phyloP scores from a whole-genome alignment of 352 stramenopile genomes.

The Pythium coloratum region DNA sequence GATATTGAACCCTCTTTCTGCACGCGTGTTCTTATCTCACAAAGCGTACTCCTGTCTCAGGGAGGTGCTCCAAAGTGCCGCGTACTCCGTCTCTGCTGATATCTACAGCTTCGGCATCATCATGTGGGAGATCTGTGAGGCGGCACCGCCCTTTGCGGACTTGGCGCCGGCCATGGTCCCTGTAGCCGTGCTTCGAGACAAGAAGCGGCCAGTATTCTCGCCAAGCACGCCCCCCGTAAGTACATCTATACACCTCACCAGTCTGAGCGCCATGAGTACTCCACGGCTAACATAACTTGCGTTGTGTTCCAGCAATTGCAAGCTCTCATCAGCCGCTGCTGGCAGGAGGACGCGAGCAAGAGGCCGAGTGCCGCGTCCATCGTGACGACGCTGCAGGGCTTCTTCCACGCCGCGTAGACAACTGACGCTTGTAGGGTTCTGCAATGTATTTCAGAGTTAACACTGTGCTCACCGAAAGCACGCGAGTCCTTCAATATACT shows the following conservation, averaged over 20 bases:
- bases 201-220: slow-evolving; percentile 58
- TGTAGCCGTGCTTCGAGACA: slow-evolving; percentile 67
- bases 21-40: neutral
- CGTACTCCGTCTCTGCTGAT: slow-evolving; percentile 69
- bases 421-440: neutral
- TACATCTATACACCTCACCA: neutral
- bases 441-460: slow-evolving; percentile 14
- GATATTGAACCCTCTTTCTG: neutral
- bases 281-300: neutral
- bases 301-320: slow-evolving; percentile 46
- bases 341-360: slow-evolving; percentile 56
- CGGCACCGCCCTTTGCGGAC: slow-evolving; percentile 56
- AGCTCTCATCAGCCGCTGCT: slow-evolving; percentile 60
- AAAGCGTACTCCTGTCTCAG: slow-evolving; percentile 27
- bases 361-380: slow-evolving; percentile 49
- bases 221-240: slow-evolving; percentile 55
- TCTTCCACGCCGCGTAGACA: slow-evolving; percentile 37
- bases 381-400: slow-evolving; percentile 43
- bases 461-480: slow-evolving; percentile 54
- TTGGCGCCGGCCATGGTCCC: slow-evolving; percentile 52
- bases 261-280: neutral
- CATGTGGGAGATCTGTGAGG: slow-evolving; percentile 82
- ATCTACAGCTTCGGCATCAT: slow-evolving; percentile 85
- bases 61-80: slow-evolving; percentile 64
- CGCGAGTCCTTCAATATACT: slow-evolving; percentile 74